Conservation (phyloP, 495 filamentous ascomycete genomes). For the Tuber melanosporum region DNA sequence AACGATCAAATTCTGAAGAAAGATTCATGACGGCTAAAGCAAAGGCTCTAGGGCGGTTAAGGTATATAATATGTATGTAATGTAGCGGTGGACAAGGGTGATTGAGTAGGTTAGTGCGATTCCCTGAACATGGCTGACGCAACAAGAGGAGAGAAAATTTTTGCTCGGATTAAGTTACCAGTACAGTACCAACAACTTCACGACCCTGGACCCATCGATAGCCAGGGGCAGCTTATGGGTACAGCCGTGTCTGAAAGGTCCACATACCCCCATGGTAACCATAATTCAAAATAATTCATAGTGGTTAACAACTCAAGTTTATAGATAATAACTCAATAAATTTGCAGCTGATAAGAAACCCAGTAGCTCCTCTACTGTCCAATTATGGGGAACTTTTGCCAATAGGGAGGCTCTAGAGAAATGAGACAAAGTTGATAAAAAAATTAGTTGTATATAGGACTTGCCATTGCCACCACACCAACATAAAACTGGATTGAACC, state of each 20-base stretch:
- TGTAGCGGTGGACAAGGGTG: neutral
- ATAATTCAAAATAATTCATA: too few species aligned
- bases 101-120: neutral
- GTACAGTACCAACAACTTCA: neutral
- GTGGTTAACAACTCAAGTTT: too few species aligned
- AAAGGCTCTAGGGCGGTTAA: conserved; percentile 6
- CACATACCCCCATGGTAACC: too few species aligned
- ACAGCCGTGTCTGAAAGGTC: too few species aligned
- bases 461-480: neutral
- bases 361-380: too few species aligned
- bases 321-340: too few species aligned
- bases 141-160: neutral
- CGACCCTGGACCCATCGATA: too few species aligned
- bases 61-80: conserved; percentile 26
- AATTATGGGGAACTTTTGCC: too few species aligned
- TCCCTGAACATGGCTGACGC: neutral
- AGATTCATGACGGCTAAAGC: neutral
- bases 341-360: too few species aligned
- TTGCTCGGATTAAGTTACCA: neutral
- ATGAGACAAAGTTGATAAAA: too few species aligned
- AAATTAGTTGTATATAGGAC: neutral
- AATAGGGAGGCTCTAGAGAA: too few species aligned
- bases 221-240: too few species aligned
- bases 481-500: neutral
- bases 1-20: conserved; percentile 16